Evolutionary conservation across 1,284 basidiomycete species (phyloP).

Genomic region (Trametes pubescens): DNA sequence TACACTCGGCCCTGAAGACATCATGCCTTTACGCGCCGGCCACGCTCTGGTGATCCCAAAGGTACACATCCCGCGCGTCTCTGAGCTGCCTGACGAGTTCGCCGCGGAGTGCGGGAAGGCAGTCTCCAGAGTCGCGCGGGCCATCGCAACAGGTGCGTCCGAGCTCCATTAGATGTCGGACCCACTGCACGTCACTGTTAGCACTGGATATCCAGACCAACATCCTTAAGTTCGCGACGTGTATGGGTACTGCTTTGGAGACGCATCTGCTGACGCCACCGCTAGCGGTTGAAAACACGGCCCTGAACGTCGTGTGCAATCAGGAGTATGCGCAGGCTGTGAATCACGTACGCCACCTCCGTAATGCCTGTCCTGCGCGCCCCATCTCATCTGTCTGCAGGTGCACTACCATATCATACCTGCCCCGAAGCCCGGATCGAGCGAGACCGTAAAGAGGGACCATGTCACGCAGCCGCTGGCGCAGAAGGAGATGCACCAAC

Average conservation of each 20-base stretch:
- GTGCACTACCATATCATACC: constrained; percentile 85
- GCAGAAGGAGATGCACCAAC: constrained; percentile 60
- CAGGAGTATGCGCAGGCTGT: constrained; percentile 86
- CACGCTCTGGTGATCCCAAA: constrained; percentile 78
- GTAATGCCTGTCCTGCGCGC: neutral
- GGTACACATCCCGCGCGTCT: constrained; percentile 63
- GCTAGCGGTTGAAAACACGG: constrained; percentile 69
- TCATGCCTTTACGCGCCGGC: constrained; percentile 71
- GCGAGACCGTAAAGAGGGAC: constrained; percentile 23
- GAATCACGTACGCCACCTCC: constrained; percentile 63
- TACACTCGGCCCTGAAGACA: constrained; percentile 54
- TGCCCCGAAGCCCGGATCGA: constrained; percentile 57
- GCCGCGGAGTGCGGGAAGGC: constrained; percentile 66
- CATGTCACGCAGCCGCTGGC: constrained; percentile 45
- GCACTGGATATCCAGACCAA: too few species aligned
- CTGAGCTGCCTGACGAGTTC: constrained; percentile 68
- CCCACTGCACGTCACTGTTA: too few species aligned
- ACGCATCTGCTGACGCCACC: constrained; percentile 1
- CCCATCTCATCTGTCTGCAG: constrained; percentile 44
- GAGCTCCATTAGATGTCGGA: neutral
- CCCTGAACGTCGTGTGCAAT: constrained; percentile 78
- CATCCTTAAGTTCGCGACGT: too few species aligned
- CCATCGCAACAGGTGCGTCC: constrained; percentile 63
- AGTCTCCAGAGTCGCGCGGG: constrained; percentile 67
- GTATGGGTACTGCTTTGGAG: neutral